Evolutionary conservation across 108 stramenopile genomes (phyloP).

Genomic region (Skeletonema grethae): DNA sequence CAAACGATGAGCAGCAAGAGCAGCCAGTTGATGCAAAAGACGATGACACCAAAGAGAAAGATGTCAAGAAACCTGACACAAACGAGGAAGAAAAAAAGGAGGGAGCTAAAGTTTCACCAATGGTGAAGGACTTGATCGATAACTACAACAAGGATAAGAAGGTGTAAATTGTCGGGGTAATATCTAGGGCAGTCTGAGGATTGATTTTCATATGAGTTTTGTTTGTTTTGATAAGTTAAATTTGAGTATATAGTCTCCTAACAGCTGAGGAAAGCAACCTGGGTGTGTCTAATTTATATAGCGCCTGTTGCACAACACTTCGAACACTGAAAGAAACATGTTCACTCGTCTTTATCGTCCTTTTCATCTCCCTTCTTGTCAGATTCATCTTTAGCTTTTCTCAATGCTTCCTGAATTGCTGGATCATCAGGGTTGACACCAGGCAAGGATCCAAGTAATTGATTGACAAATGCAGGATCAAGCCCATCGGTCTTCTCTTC

Average conservation of each 20-base stretch:
- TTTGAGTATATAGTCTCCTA: no score
- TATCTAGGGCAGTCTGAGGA: no score
- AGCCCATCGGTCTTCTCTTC: constrained; percentile 41
- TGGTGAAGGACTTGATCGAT: neutral
- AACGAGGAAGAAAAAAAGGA: neutral
- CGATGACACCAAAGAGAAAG: neutral
- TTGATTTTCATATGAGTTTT: neutral
- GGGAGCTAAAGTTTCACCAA: neutral
- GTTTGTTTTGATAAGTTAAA: neutral
- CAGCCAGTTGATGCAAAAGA: neutral
- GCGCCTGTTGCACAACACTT: neutral
- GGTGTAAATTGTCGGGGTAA: no score
- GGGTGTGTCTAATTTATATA: neutral
- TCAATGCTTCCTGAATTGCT: constrained; percentile 82
- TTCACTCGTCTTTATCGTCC: constrained; percentile 22
- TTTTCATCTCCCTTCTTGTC: constrained; percentile 58
- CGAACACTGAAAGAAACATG: neutral
- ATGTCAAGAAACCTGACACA: neutral
- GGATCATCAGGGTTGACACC: constrained; percentile 95
- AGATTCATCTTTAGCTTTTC: constrained; percentile 45
- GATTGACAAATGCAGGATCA: constrained; percentile 75
- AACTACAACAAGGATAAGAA: neutral
- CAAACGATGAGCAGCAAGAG: neutral
- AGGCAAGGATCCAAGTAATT: constrained; percentile 79
- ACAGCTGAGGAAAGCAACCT: neutral